These are phyloP conservation scores for Aspergillus ellipticus DNA, from an alignment of 495 filamentous ascomycete species.

Conservation along the genomic window DNA sequence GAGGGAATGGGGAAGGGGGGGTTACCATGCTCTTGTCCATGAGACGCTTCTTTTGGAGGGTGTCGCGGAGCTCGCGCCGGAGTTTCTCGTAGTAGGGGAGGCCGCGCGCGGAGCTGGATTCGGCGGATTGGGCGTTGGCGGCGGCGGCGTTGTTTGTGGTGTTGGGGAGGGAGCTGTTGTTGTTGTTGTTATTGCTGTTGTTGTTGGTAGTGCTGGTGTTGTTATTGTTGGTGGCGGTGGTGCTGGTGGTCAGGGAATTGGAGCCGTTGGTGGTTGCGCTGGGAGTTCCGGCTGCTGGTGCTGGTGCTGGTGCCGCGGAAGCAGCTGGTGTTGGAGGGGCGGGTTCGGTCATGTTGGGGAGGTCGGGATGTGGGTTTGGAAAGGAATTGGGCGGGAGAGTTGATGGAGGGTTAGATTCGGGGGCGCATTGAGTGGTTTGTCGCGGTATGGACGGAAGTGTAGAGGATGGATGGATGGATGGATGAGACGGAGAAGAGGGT, in stretches of 20 bases:
- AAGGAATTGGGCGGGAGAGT: neutral
- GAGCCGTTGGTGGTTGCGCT: neutral
- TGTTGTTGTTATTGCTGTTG: slow-evolving; percentile 6
- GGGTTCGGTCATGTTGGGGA: slow-evolving; percentile 28
- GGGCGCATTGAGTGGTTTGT: neutral
- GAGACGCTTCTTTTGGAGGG: slow-evolving; percentile 60
- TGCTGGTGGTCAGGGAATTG: neutral
- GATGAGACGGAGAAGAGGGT: neutral
- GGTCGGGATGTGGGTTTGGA: neutral
- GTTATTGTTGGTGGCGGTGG: slow-evolving; percentile 1
- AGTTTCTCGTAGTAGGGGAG: slow-evolving; percentile 73
- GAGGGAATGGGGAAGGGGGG: neutral
- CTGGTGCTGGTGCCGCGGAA: slow-evolving; percentile 4
- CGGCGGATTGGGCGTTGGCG: slow-evolving; percentile 2
- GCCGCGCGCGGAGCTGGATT: slow-evolving; percentile 39
- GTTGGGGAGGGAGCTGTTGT: neutral
- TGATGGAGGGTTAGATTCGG: neutral
- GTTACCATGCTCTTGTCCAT: slow-evolving; percentile 64
- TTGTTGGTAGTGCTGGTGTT: neutral
- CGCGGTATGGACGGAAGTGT: neutral
- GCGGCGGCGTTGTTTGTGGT: neutral
- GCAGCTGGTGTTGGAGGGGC: slow-evolving; percentile 19
- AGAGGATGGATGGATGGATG: neutral
- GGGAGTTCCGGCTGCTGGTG: neutral
- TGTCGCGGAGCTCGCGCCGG: slow-evolving; percentile 63